Evolutionary conservation across 1,139 yeast species (phyloP), one percentile per base, ranked within the genome.

Genomic region (Debaryomyces sp.): DNA sequence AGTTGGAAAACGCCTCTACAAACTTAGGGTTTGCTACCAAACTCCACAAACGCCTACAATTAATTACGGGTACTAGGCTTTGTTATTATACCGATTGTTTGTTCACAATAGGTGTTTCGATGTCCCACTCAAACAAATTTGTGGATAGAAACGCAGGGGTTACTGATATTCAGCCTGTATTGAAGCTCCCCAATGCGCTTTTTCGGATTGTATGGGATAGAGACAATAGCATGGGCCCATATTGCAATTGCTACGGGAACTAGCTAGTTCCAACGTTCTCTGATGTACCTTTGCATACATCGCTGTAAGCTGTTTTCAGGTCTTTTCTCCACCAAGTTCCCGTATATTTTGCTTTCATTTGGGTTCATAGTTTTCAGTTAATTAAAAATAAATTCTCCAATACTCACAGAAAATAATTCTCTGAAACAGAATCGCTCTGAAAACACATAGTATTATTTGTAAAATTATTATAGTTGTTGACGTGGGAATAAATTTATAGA

Each of bases 371-470:
- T 7, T 21, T 22, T 41, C 22, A 13, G 23, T 22, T 23, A n/a
- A 32, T 18, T 32, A 41, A 41, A 41, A 41, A 41, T 41, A 41
- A 30, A 26, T 29, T 29, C 43, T 30, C 30, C 22, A 41, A n/a
- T 22, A 41, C 43, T 13, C 29, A 41, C 26, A 17, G 36, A 40
- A 41, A 41, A 41, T 41, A 41, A 41, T 41, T 41, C 22, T 30
- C 43, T 41, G 43, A 41, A 41, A 41, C 43, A 30, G 15, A 17
- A 27, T 27, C 15, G 13, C 21, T 32, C n/a, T 12, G 8, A 30
- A 29, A 41, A 15, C 12, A 22, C 23, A 21, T 17, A 30, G 12
- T 22, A 23, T 22, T 21, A 35, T 35, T 35, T 22, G 26, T 35
- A 21, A 35, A 2, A 18, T 35, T 12, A 12, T n/a, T 4, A 18